Evolutionary conservation across 2,329 filamentous ascomycete genomes (phyloP).

Genomic region (Sclerotinia subarctica): DNA sequence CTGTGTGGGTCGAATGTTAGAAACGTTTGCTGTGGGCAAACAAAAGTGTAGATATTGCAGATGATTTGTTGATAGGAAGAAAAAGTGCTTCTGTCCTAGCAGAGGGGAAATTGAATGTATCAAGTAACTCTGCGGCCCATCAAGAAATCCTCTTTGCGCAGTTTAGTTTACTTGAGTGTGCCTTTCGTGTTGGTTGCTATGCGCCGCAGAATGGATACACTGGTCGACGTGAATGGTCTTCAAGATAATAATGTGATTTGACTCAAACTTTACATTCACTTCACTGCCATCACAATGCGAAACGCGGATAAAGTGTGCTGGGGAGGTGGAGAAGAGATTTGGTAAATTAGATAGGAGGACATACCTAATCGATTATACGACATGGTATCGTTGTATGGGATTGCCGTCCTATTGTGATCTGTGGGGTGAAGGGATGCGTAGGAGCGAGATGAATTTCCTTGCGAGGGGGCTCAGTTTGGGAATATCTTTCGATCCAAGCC

Average conservation of each 20-base stretch:
- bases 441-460: conserved; percentile 9
- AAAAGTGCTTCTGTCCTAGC: conserved; percentile 30
- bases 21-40: conserved; percentile 22
- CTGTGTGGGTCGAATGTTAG: conserved; percentile 30
- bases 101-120: conserved; percentile 21
- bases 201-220: neutral
- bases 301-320: conserved; percentile 14
- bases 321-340: conserved; percentile 1
- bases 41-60: conserved; percentile 25
- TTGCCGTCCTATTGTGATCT: conserved; percentile 5
- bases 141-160: conserved; percentile 1
- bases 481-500: conserved; percentile 8
- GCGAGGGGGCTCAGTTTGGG: conserved; percentile 12
- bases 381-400: conserved; percentile 45
- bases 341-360: conserved; percentile 39
- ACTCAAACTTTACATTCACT: conserved; percentile 5
- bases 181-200: neutral
- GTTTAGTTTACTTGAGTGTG: neutral
- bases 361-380: conserved; percentile 72
- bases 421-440: conserved; percentile 10
- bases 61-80: conserved; percentile 17
- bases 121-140: neutral
- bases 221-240: conserved; percentile 7
- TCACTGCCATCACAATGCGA: conserved; percentile 11
- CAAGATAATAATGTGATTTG: conserved; percentile 7